phyloP scores from a whole-genome alignment of 805 yeast species.

The Maudiozyma saulgeensis region DNA sequence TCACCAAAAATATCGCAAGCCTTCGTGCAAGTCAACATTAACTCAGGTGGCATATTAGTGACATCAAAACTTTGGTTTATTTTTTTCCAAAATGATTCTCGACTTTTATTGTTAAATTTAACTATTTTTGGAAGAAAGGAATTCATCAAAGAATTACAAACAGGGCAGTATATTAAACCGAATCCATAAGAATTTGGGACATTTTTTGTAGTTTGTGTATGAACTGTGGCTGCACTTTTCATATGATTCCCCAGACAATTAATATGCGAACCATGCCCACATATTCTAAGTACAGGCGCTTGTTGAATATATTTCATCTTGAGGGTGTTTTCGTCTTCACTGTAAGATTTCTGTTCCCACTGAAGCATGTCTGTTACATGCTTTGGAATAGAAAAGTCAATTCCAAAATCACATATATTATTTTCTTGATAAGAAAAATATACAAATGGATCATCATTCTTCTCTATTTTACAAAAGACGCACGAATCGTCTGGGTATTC shows the following conservation, averaged over 20 bases:
- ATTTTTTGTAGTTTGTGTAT: conserved; percentile 70
- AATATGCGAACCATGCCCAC: conserved; percentile 92
- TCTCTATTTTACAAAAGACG: conserved; percentile 26
- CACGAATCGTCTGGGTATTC: conserved; percentile 21
- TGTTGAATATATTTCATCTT: conserved; percentile 1
- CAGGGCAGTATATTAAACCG: conserved; percentile 77
- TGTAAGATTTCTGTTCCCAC: neutral
- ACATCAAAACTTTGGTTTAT: neutral
- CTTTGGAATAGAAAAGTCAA: conserved; percentile 19
- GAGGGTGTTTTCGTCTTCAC: neutral
- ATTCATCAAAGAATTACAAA: conserved; percentile 81
- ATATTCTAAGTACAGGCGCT: conserved; percentile 36
- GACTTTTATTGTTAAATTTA: conserved; percentile 4
- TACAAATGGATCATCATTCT: conserved; percentile 22
- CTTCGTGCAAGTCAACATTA: conserved; percentile 9
- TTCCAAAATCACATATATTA: conserved; percentile 18
- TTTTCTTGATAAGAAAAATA: conserved; percentile 25
- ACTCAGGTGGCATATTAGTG: neutral
- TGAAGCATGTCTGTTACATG: neutral
- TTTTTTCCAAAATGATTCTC: conserved; percentile 5
- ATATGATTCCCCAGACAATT: conserved; percentile 62
- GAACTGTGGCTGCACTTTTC: conserved; percentile 44
- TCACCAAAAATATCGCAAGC: conserved; percentile 16
- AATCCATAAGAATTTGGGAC: conserved; percentile 64
- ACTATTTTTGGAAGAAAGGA: conserved; percentile 59